Percentiles rank a stretch among this genome's conserved stretches.
phyloP scores from a whole-genome alignment of 352 stramenopile species.

The Globisporangium nunn region DNA sequence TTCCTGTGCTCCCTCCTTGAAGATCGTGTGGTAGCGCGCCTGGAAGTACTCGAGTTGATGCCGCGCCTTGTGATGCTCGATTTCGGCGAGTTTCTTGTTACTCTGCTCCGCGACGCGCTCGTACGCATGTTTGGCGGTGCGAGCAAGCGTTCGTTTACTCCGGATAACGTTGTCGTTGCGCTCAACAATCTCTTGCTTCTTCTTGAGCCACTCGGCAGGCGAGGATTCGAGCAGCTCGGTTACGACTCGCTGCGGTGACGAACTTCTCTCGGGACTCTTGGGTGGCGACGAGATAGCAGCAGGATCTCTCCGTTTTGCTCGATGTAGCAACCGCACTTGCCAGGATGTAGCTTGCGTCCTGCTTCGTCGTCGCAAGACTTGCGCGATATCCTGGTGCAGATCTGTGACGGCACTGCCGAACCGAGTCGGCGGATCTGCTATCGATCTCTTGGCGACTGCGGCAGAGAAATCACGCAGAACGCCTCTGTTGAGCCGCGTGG shows the following conservation, averaged over 20 bases:
- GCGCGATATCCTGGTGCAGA: background rate
- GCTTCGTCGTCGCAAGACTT: background rate
- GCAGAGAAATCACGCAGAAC: slow-evolving; percentile 13
- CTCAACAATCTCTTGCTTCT: slow-evolving; percentile 23
- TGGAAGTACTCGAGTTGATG: slow-evolving; percentile 42
- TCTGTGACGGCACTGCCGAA: background rate
- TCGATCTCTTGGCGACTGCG: background rate
- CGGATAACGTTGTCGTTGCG: slow-evolving; percentile 18
- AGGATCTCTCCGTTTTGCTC: slow-evolving; percentile 4
- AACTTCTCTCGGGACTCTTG: background rate
- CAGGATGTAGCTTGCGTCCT: slow-evolving; percentile 16
- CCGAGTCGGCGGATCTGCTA: background rate
- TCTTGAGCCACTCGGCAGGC: slow-evolving; percentile 36
- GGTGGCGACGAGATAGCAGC: background rate
- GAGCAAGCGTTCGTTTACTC: slow-evolving; percentile 22
- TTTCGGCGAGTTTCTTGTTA: slow-evolving; percentile 43
- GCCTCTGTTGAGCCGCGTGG: slow-evolving; percentile 13
- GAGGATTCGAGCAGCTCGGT: slow-evolving; percentile 17
- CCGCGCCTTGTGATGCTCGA: slow-evolving; percentile 40
- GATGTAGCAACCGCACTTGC: slow-evolving; percentile 51
- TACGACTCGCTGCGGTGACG: background rate
- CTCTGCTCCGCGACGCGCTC: slow-evolving; percentile 36
- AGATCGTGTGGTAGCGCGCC: slow-evolving; percentile 21
- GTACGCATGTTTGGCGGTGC: slow-evolving; percentile 32
- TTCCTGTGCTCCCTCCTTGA: background rate